These are phyloP conservation scores for Heritiera littoralis DNA, from an alignment of 345 rosid genomes.

Conservation along the genomic window DNA sequence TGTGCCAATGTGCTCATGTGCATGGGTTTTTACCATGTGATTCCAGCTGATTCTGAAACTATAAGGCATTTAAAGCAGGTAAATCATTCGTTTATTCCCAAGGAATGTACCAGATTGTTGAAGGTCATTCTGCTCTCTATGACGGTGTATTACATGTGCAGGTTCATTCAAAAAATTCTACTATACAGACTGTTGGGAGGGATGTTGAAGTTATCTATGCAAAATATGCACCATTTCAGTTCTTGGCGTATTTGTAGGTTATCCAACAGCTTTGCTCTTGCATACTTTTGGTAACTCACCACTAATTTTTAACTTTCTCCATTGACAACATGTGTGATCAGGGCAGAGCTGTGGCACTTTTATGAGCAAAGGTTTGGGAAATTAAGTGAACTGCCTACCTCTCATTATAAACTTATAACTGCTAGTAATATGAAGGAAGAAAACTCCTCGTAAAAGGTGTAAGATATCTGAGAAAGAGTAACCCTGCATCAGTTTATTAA, in stretches of 20 bases:
- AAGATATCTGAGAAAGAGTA: slow-evolving; percentile 16
- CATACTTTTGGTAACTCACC: background rate
- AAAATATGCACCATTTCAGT: slow-evolving; percentile 46
- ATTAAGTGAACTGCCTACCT: slow-evolving; percentile 38
- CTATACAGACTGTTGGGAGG: slow-evolving; percentile 29
- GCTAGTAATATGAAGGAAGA: slow-evolving; percentile 44
- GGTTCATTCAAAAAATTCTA: slow-evolving; percentile 42
- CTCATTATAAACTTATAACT: slow-evolving; percentile 45
- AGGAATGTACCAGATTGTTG: background rate
- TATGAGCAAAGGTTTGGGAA: slow-evolving; percentile 51
- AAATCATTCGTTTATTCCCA: background rate
- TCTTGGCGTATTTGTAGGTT: slow-evolving; percentile 49
- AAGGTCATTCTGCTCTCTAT: background rate
- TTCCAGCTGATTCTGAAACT: slow-evolving; percentile 59
- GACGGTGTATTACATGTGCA: slow-evolving; percentile 17
- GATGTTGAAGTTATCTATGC: slow-evolving; percentile 40
- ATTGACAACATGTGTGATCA: slow-evolving; percentile 23
- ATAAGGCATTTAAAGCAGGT: slow-evolving; percentile 54
- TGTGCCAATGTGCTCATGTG: slow-evolving; percentile 56
- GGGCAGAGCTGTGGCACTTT: slow-evolving; percentile 56
- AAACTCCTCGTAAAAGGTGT: slow-evolving; percentile 21
- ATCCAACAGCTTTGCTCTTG: background rate
- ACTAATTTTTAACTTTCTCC: background rate
- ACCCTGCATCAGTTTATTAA: background rate
- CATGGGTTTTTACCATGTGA: slow-evolving; percentile 53